Percentiles rank a stretch among this genome's conserved stretches.
Conservation (phyloP, 495 filamentous ascomycete genomes). For the Penicillium ochrochloron region DNA sequence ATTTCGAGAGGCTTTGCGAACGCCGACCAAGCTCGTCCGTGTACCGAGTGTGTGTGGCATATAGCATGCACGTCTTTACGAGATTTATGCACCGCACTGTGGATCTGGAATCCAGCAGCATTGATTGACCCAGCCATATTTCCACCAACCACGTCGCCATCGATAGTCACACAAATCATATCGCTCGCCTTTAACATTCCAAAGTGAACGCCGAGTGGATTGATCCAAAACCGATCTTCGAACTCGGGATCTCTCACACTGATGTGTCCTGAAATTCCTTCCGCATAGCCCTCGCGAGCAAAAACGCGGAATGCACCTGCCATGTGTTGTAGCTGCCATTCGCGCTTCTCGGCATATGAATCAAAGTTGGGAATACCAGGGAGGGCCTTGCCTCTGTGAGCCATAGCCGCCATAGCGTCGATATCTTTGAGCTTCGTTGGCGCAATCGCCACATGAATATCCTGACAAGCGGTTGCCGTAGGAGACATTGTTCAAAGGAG, state of each 20-base stretch:
- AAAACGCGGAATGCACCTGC: constrained; percentile 64
- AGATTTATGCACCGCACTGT: constrained; percentile 32
- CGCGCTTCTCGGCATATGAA: constrained; percentile 55
- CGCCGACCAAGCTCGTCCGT: constrained; percentile 32
- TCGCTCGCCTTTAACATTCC: constrained; percentile 39
- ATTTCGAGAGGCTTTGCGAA: constrained; percentile 40
- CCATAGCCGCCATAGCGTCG: not conserved
- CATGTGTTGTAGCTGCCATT: constrained; percentile 65
- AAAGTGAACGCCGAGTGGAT: constrained; percentile 37
- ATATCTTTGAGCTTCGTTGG: not conserved
- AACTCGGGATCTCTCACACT: constrained; percentile 66
- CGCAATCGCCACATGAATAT: not conserved
- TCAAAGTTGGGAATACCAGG: not conserved
- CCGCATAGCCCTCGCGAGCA: constrained; percentile 61
- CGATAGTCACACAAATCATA: constrained; percentile 35
- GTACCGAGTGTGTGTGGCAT: constrained; percentile 38
- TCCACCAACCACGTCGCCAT: constrained; percentile 44
- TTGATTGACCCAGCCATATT: constrained; percentile 48
- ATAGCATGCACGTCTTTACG: constrained; percentile 40
- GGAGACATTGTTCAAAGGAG: not conserved
- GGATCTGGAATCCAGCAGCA: constrained; percentile 65
- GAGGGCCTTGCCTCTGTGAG: constrained; percentile 2
- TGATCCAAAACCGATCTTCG: constrained; percentile 38
- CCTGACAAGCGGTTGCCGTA: not conserved
- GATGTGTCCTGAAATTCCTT: constrained; percentile 70